phyloP scores from a whole-genome alignment of 2,329 filamentous ascomycete species.

The Aspergillus bombycis region DNA sequence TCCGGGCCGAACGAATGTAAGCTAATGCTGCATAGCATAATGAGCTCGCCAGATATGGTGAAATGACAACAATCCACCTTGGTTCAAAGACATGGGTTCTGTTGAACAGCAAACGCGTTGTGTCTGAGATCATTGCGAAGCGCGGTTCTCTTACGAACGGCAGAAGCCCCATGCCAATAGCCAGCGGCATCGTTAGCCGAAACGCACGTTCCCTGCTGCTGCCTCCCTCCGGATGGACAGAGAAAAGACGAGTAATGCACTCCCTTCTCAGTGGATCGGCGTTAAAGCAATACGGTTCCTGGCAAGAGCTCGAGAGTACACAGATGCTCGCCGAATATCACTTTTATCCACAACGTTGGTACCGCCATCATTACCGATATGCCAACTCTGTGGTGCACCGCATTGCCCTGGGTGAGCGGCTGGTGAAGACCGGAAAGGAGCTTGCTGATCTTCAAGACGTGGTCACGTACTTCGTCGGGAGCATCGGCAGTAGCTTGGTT shows the following conservation, averaged over 20 bases:
- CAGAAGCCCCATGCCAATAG: slow-evolving; percentile 38
- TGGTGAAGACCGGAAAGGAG: slow-evolving; percentile 34
- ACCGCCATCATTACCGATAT: slow-evolving; percentile 47
- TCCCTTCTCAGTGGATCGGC: slow-evolving; percentile 40
- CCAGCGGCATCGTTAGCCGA: slow-evolving; percentile 42
- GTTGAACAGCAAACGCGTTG: slow-evolving; percentile 46
- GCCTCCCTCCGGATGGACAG: slow-evolving; percentile 38
- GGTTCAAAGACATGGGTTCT: slow-evolving; percentile 48
- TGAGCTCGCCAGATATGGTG: slow-evolving; percentile 24
- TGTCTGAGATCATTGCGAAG: slow-evolving; percentile 44
- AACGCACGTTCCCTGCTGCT: slow-evolving; percentile 38
- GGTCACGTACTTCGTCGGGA: slow-evolving; percentile 39
- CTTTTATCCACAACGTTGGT: slow-evolving; percentile 40
- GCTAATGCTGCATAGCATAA: no score
- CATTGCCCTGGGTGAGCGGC: slow-evolving; percentile 38
- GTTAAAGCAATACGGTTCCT: slow-evolving; percentile 36
- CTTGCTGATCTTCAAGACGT: slow-evolving; percentile 44
- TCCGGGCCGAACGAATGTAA: no score
- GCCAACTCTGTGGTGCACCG: slow-evolving; percentile 43
- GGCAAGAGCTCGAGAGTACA: slow-evolving; percentile 42
- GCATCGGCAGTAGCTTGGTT: slow-evolving; percentile 38
- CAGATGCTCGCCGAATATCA: slow-evolving; percentile 42
- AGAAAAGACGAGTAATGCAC: slow-evolving; percentile 45
- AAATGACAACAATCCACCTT: slow-evolving; percentile 37
- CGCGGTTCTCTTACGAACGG: slow-evolving; percentile 39